Conservation (phyloP, 176 grass and related monocot species). For the Cenchrus americanus region DNA sequence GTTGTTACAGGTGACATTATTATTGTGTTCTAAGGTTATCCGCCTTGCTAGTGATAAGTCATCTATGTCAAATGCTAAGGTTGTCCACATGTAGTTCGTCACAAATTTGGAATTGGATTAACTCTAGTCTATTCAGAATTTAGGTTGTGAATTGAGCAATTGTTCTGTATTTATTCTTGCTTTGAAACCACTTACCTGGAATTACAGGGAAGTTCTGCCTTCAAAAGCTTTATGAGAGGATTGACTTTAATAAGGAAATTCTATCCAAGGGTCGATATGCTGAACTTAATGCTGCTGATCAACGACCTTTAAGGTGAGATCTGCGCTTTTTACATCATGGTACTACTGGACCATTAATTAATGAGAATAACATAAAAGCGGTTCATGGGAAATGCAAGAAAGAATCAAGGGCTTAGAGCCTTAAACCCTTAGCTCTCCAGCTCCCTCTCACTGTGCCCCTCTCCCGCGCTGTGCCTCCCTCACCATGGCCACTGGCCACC, state of each 20-base stretch:
- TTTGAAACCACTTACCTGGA: slow-evolving; percentile 38
- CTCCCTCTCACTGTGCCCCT: too few species aligned
- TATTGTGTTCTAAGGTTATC: slow-evolving; percentile 29
- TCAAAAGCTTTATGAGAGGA: slow-evolving; percentile 83
- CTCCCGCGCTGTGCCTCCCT: too few species aligned
- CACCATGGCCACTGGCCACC: too few species aligned
- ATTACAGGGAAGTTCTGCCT: slow-evolving; percentile 85
- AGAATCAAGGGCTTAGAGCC: too few species aligned
- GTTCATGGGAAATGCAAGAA: not conserved
- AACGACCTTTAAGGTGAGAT: slow-evolving; percentile 78
- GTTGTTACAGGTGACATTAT: slow-evolving; percentile 79
- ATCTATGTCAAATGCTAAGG: not conserved
- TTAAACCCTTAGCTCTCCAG: too few species aligned
- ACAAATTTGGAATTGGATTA: slow-evolving; percentile 17
- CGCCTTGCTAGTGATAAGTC: not conserved
- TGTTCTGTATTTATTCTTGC: slow-evolving; percentile 27
- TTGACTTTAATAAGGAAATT: slow-evolving; percentile 93
- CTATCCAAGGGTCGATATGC: slow-evolving; percentile 86
- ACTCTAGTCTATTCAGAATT: slow-evolving; percentile 31
- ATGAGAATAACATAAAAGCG: slow-evolving; percentile 15
- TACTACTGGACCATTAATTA: not conserved
- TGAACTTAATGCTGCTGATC: slow-evolving; percentile 80
- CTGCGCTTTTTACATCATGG: not conserved
- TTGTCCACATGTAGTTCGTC: slow-evolving; percentile 11
- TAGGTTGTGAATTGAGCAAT: not conserved